Conservation (phyloP, 2,329 filamentous ascomycete genomes). For the Aspergillus ruber region DNA sequence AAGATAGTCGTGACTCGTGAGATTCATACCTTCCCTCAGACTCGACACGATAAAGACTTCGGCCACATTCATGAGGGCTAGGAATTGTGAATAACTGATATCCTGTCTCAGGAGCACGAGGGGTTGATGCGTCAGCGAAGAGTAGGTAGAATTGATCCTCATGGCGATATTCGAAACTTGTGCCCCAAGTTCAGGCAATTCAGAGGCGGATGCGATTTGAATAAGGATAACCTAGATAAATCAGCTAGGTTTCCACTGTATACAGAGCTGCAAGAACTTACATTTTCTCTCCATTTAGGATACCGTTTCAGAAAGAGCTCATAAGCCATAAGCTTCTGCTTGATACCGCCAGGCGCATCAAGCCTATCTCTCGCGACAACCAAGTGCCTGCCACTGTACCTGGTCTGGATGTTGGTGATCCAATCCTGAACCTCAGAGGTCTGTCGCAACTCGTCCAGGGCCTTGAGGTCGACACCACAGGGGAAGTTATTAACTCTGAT, state of each 20-base stretch:
- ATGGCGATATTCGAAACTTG: slow-evolving; percentile 89
- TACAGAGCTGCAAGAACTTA: slow-evolving; percentile 16
- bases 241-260: slow-evolving; percentile 3
- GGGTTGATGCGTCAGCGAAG: slow-evolving; percentile 82
- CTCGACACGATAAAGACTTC: slow-evolving; percentile 90
- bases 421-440: slow-evolving; percentile 68
- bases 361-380: slow-evolving; percentile 92
- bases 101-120: slow-evolving; percentile 90
- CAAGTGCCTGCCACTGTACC: slow-evolving; percentile 78
- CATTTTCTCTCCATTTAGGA: slow-evolving; percentile 74
- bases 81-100: slow-evolving; percentile 82
- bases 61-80: slow-evolving; percentile 81
- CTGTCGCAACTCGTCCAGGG: slow-evolving; percentile 61
- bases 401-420: slow-evolving; percentile 69
- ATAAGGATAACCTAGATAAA: slow-evolving; percentile 66
- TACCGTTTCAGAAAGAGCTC: slow-evolving; percentile 89
- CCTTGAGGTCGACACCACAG: slow-evolving; percentile 79
- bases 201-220: slow-evolving; percentile 81
- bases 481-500: slow-evolving; percentile 75
- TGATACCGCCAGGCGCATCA: slow-evolving; percentile 81
- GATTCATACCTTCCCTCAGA: slow-evolving; percentile 91
- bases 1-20: slow-evolving; percentile 88
- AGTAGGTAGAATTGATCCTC: slow-evolving; percentile 81
- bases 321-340: slow-evolving; percentile 84
- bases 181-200: slow-evolving; percentile 75